Conservation (phyloP, 1,139 yeast species). For the Kodamaea ohmeri region DNA sequence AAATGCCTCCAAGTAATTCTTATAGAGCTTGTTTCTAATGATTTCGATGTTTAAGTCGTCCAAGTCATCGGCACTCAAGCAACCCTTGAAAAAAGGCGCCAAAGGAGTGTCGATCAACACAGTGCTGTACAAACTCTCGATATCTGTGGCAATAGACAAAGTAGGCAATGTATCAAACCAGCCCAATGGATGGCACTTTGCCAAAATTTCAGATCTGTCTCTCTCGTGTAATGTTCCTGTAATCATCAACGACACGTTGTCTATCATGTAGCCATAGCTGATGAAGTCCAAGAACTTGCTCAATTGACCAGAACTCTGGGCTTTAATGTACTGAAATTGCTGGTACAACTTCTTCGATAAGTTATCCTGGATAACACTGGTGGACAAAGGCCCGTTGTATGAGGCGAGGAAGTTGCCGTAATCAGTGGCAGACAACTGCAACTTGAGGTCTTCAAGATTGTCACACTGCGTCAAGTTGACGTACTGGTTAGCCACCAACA, state of each 20-base stretch:
- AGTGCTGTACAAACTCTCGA: constrained; percentile 86
- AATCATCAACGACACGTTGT: constrained; percentile 91
- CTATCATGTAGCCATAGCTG: constrained; percentile 97
- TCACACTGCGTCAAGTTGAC: constrained; percentile 95
- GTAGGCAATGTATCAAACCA: constrained; percentile 99
- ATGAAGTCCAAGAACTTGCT: constrained; percentile 85
- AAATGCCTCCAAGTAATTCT: constrained; percentile 90
- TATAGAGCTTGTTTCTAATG: constrained; percentile 85
- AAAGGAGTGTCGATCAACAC: constrained; percentile 97
- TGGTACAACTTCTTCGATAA: constrained; percentile 72
- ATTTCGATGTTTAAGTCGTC: constrained; percentile 96
- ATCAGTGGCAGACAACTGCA: constrained; percentile 93
- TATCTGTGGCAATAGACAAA: constrained; percentile 87
- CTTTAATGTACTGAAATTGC: constrained; percentile 81
- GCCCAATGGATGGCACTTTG: constrained; percentile 93
- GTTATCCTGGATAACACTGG: constrained; percentile 77
- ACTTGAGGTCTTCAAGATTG: constrained; percentile 84
- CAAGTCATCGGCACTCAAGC: constrained; percentile 88
- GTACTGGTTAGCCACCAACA: constrained; percentile 75
- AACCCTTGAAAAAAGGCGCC: constrained; percentile 92
- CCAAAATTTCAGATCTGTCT: constrained; percentile 80
- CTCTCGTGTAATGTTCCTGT: constrained; percentile 97
- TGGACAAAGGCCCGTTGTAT: constrained; percentile 76
- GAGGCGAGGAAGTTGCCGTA: constrained; percentile 88
- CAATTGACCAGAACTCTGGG: constrained; percentile 80